phyloP scores from a whole-genome alignment of 371 early-diverging fungal species.

The Blakeslea trispora region DNA sequence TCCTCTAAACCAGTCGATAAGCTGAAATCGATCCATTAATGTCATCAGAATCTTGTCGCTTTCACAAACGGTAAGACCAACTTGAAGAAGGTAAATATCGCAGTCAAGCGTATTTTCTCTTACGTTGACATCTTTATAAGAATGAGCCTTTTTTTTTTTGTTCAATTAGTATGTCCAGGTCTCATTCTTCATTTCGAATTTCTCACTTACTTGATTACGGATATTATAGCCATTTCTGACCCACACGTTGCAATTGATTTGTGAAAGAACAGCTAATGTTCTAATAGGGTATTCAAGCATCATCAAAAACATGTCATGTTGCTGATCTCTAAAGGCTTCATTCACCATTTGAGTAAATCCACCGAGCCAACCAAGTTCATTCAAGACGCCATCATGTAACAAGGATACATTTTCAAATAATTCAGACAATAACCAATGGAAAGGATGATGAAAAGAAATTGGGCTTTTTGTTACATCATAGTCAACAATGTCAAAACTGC shows the following conservation, averaged over 20 bases:
- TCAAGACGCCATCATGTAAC: conserved; percentile 55
- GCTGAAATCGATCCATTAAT: conserved; percentile 79
- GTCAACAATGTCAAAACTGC: conserved; percentile 49
- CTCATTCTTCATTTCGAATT: conserved; percentile 8
- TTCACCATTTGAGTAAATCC: conserved; percentile 60
- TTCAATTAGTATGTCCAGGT: not conserved
- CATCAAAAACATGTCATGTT: conserved; percentile 31
- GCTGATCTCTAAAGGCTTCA: conserved; percentile 18
- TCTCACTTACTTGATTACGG: conserved; percentile 58
- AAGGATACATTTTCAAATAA: conserved; percentile 72
- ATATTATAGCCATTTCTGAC: conserved; percentile 90
- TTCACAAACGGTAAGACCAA: conserved; percentile 66
- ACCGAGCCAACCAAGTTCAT: conserved; percentile 48
- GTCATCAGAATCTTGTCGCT: conserved; percentile 74
- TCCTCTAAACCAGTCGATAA: conserved; percentile 85
- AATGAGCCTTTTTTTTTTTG: conserved; percentile 58
- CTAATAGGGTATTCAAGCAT: conserved; percentile 82
- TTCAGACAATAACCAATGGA: conserved; percentile 90
- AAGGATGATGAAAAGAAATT: conserved; percentile 87
- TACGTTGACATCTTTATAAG: conserved; percentile 73
- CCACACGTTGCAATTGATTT: conserved; percentile 92
- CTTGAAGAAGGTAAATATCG: conserved; percentile 83
- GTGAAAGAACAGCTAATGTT: conserved; percentile 72
- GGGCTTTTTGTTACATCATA: conserved; percentile 70
- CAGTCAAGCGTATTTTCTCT: conserved; percentile 85